Evolutionary conservation across 1,284 basidiomycete genomes (phyloP), one percentile per base, ranked within the genome.

Genomic region (Cystobasidiaceae sp.): DNA sequence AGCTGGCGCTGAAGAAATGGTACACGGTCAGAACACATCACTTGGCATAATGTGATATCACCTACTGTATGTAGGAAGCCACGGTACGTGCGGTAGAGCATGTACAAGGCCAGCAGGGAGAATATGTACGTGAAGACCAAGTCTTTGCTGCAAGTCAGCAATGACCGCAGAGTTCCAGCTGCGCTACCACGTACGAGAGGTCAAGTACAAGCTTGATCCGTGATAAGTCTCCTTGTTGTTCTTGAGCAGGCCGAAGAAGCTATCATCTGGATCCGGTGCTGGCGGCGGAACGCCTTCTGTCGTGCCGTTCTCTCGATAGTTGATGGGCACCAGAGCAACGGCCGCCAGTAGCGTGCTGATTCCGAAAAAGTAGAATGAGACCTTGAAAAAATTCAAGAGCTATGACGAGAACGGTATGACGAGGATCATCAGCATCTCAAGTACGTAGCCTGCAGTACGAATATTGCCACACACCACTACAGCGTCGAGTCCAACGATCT

Each of bases 401-500:
- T 93, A 64, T 23, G n/a, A 19, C 23, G n/a, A 33, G 37, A 19
- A 17, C 48, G 7, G n/a, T 11, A n/a, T 41, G 2, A n/a, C n/a
- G n/a, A n/a, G n/a, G n/a, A n/a, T n/a, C n/a, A n/a, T n/a, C n/a
- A n/a, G n/a, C n/a, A n/a, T n/a, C n/a, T n/a, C n/a, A n/a, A n/a
- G n/a, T n/a, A n/a, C n/a, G n/a, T n/a, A n/a, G n/a, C n/a, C n/a
- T n/a, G n/a, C n/a, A n/a, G n/a, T n/a, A n/a, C n/a, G n/a, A n/a
- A n/a, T n/a, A n/a, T n/a, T 13, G 52, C 67, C 61, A 46, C 7
- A 77, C 82, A 86, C 90, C 71, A 97, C 92, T 4, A 92, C 92
- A 41, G 93, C 94, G 77, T 98, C 94, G 51, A 98, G 79, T 0
- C 94, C 94, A 11, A 97, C 93, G 43, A 94, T 93, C 75, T 97